Evolutionary conservation across 805 yeast genomes (phyloP).

Genomic region (Candida coquimbonensis): DNA sequence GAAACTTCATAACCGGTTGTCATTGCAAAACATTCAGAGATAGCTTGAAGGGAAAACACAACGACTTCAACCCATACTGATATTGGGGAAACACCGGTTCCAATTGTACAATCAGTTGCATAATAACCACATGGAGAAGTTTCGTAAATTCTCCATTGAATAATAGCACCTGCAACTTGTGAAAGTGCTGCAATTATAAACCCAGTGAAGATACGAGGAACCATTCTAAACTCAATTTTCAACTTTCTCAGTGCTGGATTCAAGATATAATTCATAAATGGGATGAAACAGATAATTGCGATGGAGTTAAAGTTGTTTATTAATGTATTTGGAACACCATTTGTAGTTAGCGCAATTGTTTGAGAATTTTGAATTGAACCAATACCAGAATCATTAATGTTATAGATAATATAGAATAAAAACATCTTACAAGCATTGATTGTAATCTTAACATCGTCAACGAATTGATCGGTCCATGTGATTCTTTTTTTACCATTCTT

Average conservation of each 20-base stretch:
- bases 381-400: conserved; percentile 64
- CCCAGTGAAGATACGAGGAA: conserved; percentile 63
- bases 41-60: conserved; percentile 62
- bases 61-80: conserved; percentile 60
- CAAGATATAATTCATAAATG: conserved; percentile 51
- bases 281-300: conserved; percentile 69
- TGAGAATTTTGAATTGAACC: conserved; percentile 35
- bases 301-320: conserved; percentile 69
- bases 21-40: conserved; percentile 71
- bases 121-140: conserved; percentile 66
- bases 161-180: conserved; percentile 38
- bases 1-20: conserved; percentile 79
- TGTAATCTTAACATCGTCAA: conserved; percentile 62
- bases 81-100: conserved; percentile 27
- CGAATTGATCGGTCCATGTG: conserved; percentile 60
- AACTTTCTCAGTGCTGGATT: conserved; percentile 44
- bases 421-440: conserved; percentile 67
- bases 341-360: conserved; percentile 64
- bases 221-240: conserved; percentile 54
- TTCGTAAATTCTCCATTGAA: conserved; percentile 60
- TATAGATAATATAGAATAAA: conserved; percentile 61
- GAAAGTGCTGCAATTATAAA: conserved; percentile 50
- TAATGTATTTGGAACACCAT: conserved; percentile 74
- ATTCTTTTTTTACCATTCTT: conserved; percentile 17
- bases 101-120: conserved; percentile 43